Base-by-base conservation (phyloP, 177 flowering plant species). In the Telopea speciosissima region DNA sequence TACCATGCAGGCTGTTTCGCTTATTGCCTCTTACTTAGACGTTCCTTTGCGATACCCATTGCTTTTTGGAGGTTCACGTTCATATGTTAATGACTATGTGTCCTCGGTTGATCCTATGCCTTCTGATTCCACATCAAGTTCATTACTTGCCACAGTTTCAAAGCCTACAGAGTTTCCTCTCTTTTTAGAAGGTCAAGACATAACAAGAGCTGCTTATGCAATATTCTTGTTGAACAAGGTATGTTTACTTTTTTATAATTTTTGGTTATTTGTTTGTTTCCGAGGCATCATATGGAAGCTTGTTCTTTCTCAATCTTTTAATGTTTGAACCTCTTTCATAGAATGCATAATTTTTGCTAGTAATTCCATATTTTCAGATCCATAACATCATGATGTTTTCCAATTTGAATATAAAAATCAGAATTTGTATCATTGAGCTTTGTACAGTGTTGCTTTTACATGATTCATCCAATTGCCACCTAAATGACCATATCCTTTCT, bases 181-280 rank as follows among this genome's bases (percentile, higher is more conserved):
- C 36, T 96, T 93, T 81, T 64, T 96, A 66, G 98, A 96, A 67
- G 99, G 98, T 71, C 99, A 93, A 78, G 99, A 96, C 74, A 84
- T 96, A 56, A 96, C 97, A 17, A 81, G 91, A 86, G 94, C 98
- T 24, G 96, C 97, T 69, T 96, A 96, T 83, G 99, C 95, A 72
- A 89, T 96, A 72, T 96, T 93, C 82, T 83, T 96, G 80, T 81
- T 96, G 70, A 96, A 91, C 84, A 96, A 96, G 98, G 99, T 95
- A 45, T 54, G 70, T 24, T 69, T 75, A 54, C 40, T 23, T 75
- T 45, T 26, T 64, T 8, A 36, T 36, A 36, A 36, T 36, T 36
- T 36, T 36, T 36, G 40, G 40, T 36, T 1, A 36, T 31, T 1
- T 72, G 22, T 58, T 65, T 42, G 22, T 25, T 33, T 42, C n/a